Percentiles rank a stretch among this genome's conserved stretches.
These are phyloP conservation scores for Coniochaeta hoffmannii DNA, from an alignment of 2,329 filamentous ascomycete genomes.

Conservation along the genomic window DNA sequence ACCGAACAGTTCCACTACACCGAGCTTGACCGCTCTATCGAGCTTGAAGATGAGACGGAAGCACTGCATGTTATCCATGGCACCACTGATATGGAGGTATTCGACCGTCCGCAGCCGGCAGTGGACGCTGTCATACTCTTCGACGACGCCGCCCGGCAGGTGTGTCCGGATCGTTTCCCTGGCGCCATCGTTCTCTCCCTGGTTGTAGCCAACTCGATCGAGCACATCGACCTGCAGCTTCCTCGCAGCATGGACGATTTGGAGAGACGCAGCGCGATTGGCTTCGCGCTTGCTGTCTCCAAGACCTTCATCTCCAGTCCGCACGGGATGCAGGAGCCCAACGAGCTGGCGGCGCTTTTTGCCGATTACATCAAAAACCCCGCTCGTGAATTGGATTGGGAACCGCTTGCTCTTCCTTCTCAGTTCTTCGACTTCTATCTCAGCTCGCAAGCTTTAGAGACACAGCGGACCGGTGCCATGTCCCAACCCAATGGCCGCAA, in stretches of 20 bases:
- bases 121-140: constrained; percentile 47
- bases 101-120: constrained; percentile 27
- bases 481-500: constrained; percentile 30
- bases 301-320: constrained; percentile 32
- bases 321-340: constrained; percentile 24
- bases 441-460: constrained; percentile 23
- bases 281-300: constrained; percentile 27
- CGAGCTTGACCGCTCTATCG: constrained; percentile 16
- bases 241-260: constrained; percentile 28
- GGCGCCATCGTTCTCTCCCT: constrained; percentile 37
- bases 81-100: constrained; percentile 26
- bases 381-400: constrained; percentile 34
- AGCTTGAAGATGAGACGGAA: constrained; percentile 8
- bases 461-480: constrained; percentile 7
- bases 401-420: constrained; percentile 37
- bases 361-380: constrained; percentile 34
- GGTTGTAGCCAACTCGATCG: constrained; percentile 43
- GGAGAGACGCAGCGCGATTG: constrained; percentile 36
- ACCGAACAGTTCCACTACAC: constrained; percentile 23
- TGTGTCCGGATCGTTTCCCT: constrained; percentile 19
- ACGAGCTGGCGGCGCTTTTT: constrained; percentile 40
- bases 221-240: constrained; percentile 45
- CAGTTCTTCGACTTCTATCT: constrained; percentile 40
- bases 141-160: constrained; percentile 37
- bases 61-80: constrained; percentile 32